phyloP scores from a whole-genome alignment of 306 rosid species.

The Cyclanthera cordifolia region DNA sequence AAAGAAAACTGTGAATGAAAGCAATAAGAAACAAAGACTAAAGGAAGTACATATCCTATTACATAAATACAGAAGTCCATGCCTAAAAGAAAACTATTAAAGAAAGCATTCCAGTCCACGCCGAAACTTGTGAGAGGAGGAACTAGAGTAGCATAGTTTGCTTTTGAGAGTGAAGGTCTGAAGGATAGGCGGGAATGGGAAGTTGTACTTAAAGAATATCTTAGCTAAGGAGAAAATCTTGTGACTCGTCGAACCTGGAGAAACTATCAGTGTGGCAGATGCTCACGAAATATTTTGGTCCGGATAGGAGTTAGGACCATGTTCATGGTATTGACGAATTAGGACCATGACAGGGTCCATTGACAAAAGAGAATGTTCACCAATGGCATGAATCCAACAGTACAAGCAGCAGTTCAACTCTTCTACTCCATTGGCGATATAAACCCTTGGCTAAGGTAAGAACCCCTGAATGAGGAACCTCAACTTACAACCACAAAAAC shows the following conservation, averaged over 20 bases:
- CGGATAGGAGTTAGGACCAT: background rate
- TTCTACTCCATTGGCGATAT: background rate
- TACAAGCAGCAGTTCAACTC: background rate
- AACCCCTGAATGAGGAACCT: background rate
- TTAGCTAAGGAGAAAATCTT: background rate
- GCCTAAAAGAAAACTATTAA: background rate
- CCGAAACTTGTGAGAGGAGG: background rate
- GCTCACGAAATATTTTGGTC: background rate
- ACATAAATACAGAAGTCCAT: background rate
- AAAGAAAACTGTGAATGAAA: background rate
- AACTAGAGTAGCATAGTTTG: background rate
- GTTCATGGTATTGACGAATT: background rate
- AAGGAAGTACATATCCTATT: background rate
- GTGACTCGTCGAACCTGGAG: background rate
- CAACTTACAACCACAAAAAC: background rate
- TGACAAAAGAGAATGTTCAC: background rate
- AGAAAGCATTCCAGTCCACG: background rate
- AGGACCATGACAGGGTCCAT: background rate
- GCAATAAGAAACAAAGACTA: background rate
- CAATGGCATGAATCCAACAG: background rate
- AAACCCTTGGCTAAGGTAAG: too few relatives aligned
- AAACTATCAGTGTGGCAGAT: background rate
- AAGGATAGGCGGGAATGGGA: background rate
- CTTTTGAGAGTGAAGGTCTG: background rate
- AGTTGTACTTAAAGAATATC: background rate